Evolutionary conservation across 169 alveolate genomes (phyloP).

Genomic region (Eimeria sp.): DNA sequence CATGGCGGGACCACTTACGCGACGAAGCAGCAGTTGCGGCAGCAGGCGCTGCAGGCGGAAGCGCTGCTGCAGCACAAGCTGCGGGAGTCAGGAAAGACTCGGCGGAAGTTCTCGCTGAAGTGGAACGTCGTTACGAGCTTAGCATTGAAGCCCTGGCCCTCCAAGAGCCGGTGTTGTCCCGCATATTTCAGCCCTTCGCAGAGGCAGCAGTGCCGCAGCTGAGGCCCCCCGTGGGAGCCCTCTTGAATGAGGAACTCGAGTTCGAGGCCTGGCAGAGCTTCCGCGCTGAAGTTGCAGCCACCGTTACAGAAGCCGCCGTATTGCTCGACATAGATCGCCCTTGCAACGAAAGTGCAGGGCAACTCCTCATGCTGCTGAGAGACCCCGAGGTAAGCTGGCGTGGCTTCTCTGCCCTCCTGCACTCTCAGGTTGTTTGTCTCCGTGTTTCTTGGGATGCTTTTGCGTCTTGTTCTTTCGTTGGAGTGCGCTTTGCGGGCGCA

Average conservation of each 20-base stretch:
- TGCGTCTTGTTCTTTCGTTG: neutral
- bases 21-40: constrained; percentile 61
- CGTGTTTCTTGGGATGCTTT: neutral
- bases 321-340: constrained; percentile 33
- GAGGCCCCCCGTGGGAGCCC: constrained; percentile 50
- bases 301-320: constrained; percentile 63
- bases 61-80: neutral
- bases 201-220: constrained; percentile 70
- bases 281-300: constrained; percentile 34
- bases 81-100: neutral
- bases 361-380: constrained; percentile 31
- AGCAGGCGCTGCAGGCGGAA: neutral
- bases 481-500: neutral
- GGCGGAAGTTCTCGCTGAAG: constrained; percentile 41
- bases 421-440: neutral
- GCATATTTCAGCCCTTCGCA: constrained; percentile 32
- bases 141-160: constrained; percentile 32
- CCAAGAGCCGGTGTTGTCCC: constrained; percentile 58
- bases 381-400: constrained; percentile 34
- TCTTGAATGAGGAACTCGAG: constrained; percentile 27
- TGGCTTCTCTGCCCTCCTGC: too few species aligned
- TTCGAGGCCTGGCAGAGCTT: constrained; percentile 59
- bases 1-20: constrained; percentile 67
- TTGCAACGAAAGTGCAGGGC: constrained; percentile 34
- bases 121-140: constrained; percentile 20